phyloP scores from a whole-genome alignment of 2,329 filamentous ascomycete genomes.

The Sclerotinia subarctica region DNA sequence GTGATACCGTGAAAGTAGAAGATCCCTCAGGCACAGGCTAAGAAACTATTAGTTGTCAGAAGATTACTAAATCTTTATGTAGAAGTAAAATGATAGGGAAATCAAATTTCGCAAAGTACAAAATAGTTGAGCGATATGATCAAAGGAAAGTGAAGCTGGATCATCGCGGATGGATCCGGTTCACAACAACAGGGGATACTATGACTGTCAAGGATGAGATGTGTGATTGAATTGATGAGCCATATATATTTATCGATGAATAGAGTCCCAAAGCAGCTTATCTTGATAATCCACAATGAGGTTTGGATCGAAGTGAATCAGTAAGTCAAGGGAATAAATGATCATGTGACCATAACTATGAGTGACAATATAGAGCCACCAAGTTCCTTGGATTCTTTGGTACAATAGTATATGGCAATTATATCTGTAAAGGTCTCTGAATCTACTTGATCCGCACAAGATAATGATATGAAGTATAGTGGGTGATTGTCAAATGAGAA shows the following conservation, averaged over 20 bases:
- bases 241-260: background rate
- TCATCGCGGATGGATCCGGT: background rate
- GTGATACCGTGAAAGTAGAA: background rate
- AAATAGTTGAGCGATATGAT: background rate
- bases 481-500: background rate
- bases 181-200: background rate
- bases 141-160: background rate
- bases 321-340: background rate
- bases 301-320: background rate
- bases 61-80: background rate
- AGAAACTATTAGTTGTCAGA: conserved; percentile 7
- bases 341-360: background rate
- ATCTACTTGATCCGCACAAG: background rate
- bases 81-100: background rate
- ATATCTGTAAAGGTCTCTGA: background rate
- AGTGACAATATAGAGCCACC: background rate
- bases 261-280: background rate
- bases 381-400: background rate
- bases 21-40: background rate
- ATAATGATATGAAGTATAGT: background rate
- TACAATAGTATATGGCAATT: too few species aligned
- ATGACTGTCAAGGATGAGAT: background rate
- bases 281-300: background rate
- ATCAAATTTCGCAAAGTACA: background rate
- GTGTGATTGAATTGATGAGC: background rate